Base-by-base conservation (phyloP, 129 eudicot species). In the Kitagawia praeruptora region DNA sequence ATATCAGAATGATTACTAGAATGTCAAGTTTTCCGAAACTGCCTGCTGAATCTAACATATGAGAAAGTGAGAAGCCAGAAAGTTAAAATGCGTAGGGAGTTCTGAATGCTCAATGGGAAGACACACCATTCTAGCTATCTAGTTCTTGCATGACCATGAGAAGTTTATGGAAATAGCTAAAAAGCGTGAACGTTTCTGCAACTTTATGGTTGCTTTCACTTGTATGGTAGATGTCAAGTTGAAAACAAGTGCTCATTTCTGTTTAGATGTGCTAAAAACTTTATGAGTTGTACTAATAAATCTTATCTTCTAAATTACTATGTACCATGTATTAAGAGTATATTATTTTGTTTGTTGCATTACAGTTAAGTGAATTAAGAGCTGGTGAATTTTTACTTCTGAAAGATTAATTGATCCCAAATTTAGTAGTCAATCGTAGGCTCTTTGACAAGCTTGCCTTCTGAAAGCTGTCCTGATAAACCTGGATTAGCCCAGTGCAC, bases 21-120 rank as follows among this genome's bases (percentile, higher is more conserved):
- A n/a, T n/a, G n/a, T n/a, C n/a, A n/a, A n/a, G n/a, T n/a, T n/a
- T n/a, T n/a, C n/a, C n/a, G n/a, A n/a, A n/a, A n/a, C n/a, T n/a
- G n/a, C n/a, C n/a, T n/a, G n/a, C n/a, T n/a, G n/a, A n/a, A n/a
- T n/a, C n/a, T n/a, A n/a, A n/a, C n/a, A n/a, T n/a, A n/a, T n/a
- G n/a, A n/a, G n/a, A n/a, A n/a, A n/a, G n/a, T n/a, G n/a, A n/a
- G n/a, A n/a, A n/a, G n/a, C n/a, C n/a, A n/a, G n/a, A n/a, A n/a
- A n/a, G n/a, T n/a, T n/a, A n/a, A n/a, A n/a, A n/a, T n/a, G n/a
- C 80, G 67, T 6, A 85, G 87, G 45, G 78, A 72, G 27, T 81
- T 47, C 75, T 81, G 27, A 70, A 31, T 66, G 72, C 72, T 66
- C 3, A 5, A 5, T 31, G 74, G 7, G n/a, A 34, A 37, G 31